These are phyloP conservation scores for Linnemannia schmuckeri DNA, from an alignment of 192 early-diverging fungal species.

Conservation along the genomic window DNA sequence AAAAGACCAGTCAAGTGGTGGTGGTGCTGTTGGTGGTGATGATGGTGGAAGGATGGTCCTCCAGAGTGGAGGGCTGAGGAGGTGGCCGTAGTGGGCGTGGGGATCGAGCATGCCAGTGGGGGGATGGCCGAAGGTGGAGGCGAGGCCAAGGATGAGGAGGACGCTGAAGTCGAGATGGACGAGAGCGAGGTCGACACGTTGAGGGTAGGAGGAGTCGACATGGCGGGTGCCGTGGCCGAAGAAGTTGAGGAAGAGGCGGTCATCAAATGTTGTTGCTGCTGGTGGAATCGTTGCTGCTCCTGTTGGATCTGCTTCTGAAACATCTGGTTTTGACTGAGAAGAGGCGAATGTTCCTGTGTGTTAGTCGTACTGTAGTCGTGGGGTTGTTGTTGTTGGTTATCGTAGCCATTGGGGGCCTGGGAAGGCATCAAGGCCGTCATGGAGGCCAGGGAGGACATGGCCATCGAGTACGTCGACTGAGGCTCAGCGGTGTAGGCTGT, in stretches of 20 bases:
- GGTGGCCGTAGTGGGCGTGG: constrained; percentile 17
- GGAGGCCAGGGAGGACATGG: constrained; percentile 16
- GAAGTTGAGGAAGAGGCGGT: background rate
- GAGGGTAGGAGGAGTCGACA: background rate
- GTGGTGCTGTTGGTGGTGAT: background rate
- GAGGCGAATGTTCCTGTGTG: constrained; percentile 6
- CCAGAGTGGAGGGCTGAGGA: background rate
- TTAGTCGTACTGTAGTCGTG: constrained; percentile 14
- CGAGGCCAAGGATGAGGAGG: constrained; percentile 10
- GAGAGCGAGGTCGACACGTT: constrained; percentile 8
- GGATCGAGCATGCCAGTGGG: constrained; percentile 21
- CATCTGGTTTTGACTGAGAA: constrained; percentile 37
- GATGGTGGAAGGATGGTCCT: background rate
- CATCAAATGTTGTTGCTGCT: constrained; percentile 17
- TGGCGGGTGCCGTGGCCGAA: background rate
- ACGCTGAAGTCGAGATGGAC: constrained; percentile 4
- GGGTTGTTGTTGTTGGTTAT: constrained; percentile 21
- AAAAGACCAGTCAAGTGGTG: constrained; percentile 17
- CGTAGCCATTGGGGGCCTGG: constrained; percentile 13
- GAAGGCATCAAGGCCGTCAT: constrained; percentile 20
- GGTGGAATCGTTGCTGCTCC: constrained; percentile 41
- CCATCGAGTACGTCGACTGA: constrained; percentile 24
- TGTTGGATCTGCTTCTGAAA: constrained; percentile 52
- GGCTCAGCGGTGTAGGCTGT: constrained; percentile 6
- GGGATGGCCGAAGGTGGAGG: constrained; percentile 33